Percentiles rank a stretch among this genome's conserved stretches.
Evolutionary conservation across 768 basidiomycete species (phyloP).

Genomic region (Agrocybe pediades): DNA sequence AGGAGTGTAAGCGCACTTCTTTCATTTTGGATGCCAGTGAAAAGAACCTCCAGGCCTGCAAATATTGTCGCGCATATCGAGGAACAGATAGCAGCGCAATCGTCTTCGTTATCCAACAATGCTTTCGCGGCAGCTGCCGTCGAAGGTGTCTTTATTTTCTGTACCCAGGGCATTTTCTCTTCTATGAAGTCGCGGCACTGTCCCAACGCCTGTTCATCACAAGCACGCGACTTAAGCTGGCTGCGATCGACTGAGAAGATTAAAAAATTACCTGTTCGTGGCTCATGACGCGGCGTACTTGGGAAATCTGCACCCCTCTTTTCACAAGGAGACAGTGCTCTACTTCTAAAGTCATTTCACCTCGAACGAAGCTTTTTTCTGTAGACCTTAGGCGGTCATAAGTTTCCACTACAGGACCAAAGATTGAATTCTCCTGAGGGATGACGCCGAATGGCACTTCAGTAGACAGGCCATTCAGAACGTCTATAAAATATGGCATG

Average conservation of each 20-base stretch:
- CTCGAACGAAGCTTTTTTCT: slow-evolving; percentile 52
- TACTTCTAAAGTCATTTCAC: slow-evolving; percentile 59
- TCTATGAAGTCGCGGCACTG: slow-evolving; percentile 72
- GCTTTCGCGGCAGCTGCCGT: slow-evolving; percentile 71
- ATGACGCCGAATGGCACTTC: slow-evolving; percentile 59
- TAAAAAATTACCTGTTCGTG: slow-evolving; percentile 70
- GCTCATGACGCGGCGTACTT: slow-evolving; percentile 65
- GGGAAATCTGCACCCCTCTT: slow-evolving; percentile 52
- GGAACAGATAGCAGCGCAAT: slow-evolving; percentile 77
- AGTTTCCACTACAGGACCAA: slow-evolving; percentile 74
- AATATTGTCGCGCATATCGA: slow-evolving; percentile 61
- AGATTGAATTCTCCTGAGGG: slow-evolving; percentile 80
- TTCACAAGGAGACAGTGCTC: slow-evolving; percentile 72
- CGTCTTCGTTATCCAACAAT: slow-evolving; percentile 40
- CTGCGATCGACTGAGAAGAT: not conserved
- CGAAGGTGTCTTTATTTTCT: slow-evolving; percentile 60
- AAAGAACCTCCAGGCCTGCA: slow-evolving; percentile 60
- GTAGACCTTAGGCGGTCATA: slow-evolving; percentile 64
- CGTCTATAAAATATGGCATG: slow-evolving; percentile 42
- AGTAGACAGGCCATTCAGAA: slow-evolving; percentile 53
- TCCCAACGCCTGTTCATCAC: slow-evolving; percentile 61
- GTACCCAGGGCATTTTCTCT: slow-evolving; percentile 51
- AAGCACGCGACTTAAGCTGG: not conserved
- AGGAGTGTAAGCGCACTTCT: slow-evolving; percentile 35
- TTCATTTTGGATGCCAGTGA: slow-evolving; percentile 65